Base-by-base conservation (phyloP, 345 rosid species). In the Salix dunnii region DNA sequence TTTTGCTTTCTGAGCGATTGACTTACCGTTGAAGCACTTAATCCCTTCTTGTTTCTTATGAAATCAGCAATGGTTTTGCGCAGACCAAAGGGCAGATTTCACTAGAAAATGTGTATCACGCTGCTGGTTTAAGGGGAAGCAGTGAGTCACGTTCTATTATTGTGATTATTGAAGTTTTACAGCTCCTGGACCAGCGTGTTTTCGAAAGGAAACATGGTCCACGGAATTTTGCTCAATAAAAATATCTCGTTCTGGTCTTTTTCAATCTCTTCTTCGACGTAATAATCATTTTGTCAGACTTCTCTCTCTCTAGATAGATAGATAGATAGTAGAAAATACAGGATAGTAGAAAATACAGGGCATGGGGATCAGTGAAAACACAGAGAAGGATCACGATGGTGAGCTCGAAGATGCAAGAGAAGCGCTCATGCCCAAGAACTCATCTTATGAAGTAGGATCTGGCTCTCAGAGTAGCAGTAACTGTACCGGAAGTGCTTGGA, bases 301-400 rank as follows among this genome's bases (percentile, higher is more conserved):
- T 25, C 43, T 53, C 40, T 51, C 27, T 35, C n/a, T n/a, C n/a
- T n/a, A n/a, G n/a, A n/a, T n/a, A 42, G 4, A 53, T 6, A 53
- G 16, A 42, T 18, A 60, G 60, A 55, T 65, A 72, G 27, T n/a
- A n/a, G n/a, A n/a, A n/a, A n/a, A n/a, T n/a, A n/a, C n/a, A n/a
- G n/a, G 23, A 48, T 7, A 25, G 17, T 60, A 13, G 28, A 75
- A 51, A 43, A 28, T 42, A 46, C 21, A 30, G 33, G 43, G 18
- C 62, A 87, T 88, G 94, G 80, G 84, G 13, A 79, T 75, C 74
- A 67, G 70, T 7, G 86, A 84, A 40, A 87, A 86, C 70, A 58
- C 71, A 60, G 87, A 71, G 73, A 70, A 72, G 21, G 75, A 46
- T 31, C 55, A 63, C 27, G 42, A n/a, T 1, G 18, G 63, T 35